Evolutionary conservation across 768 basidiomycete genomes (phyloP).

Genomic region (Termitomyces titanicus): DNA sequence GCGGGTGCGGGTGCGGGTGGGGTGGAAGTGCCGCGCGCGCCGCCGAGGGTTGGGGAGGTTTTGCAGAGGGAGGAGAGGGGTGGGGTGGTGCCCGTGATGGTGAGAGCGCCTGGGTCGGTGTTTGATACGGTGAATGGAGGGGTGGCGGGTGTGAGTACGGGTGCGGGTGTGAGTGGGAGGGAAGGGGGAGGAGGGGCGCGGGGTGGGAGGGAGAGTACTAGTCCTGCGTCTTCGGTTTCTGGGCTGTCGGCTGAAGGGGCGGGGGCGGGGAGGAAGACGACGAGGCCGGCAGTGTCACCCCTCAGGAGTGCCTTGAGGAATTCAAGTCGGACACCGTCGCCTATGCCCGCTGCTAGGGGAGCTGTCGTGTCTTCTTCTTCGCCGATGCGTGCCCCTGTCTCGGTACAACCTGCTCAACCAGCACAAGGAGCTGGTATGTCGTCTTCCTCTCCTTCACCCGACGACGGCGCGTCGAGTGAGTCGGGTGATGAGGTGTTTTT

Average conservation of each 20-base stretch:
- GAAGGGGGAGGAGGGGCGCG: too few relatives aligned
- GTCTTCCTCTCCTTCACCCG: too few relatives aligned
- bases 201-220: background rate
- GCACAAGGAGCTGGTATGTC: too few relatives aligned
- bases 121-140: conserved; percentile 18
- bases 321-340: conserved; percentile 47
- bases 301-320: conserved; percentile 62
- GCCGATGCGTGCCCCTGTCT: too few relatives aligned
- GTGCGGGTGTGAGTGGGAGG: too few relatives aligned
- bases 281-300: conserved; percentile 41
- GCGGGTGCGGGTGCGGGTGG: background rate
- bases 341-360: conserved; percentile 18
- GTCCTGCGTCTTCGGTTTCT: background rate
- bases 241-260: background rate
- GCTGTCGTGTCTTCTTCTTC: background rate
- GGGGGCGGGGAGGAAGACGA: background rate
- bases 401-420: background rate
- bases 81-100: conserved; percentile 10
- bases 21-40: conserved; percentile 45
- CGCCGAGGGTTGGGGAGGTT: conserved; percentile 35
- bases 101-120: conserved; percentile 34
- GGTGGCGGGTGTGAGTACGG: too few relatives aligned
- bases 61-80: conserved; percentile 2
- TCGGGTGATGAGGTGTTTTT: conserved; percentile 42
- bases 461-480: conserved; percentile 51